These are phyloP conservation scores for Panus rudis DNA, from an alignment of 768 basidiomycete genomes.

Conservation along the genomic window DNA sequence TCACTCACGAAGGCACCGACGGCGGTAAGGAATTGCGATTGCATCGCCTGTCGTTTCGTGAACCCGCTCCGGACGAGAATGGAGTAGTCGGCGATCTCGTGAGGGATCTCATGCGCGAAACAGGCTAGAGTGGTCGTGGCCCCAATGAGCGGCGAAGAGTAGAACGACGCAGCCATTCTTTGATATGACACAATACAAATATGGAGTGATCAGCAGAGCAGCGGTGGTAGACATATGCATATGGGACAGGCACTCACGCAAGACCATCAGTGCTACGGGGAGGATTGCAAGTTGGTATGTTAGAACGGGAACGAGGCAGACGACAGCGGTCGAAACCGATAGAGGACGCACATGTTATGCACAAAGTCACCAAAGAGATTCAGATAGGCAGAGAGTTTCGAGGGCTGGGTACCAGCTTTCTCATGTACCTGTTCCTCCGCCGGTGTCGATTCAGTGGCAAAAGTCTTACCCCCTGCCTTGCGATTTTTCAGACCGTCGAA, in stretches of 20 bases:
- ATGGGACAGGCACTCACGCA: slow-evolving; percentile 47
- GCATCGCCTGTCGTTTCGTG: slow-evolving; percentile 88
- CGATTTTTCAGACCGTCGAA: slow-evolving; percentile 47
- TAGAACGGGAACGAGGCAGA: slow-evolving; percentile 9
- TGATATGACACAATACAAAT: slow-evolving; percentile 5
- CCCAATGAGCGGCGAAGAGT: slow-evolving; percentile 89
- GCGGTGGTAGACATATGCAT: neutral
- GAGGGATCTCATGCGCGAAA: slow-evolving; percentile 92
- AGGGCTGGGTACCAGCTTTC: slow-evolving; percentile 41
- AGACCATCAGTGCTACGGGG: slow-evolving; percentile 78
- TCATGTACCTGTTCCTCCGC: slow-evolving; percentile 20
- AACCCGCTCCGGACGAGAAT: slow-evolving; percentile 87
- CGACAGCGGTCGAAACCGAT: slow-evolving; percentile 13
- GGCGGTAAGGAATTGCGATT: slow-evolving; percentile 87
- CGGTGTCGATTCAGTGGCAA: slow-evolving; percentile 5
- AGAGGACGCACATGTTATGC: slow-evolving; percentile 71
- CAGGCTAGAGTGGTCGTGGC: slow-evolving; percentile 94
- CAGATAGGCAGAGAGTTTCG: slow-evolving; percentile 85
- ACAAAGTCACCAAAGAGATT: slow-evolving; percentile 93
- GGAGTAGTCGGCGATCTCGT: slow-evolving; percentile 97
- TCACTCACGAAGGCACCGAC: slow-evolving; percentile 80
- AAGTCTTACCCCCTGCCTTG: slow-evolving; percentile 21
- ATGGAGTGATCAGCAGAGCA: slow-evolving; percentile 6
- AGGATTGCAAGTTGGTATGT: slow-evolving; percentile 4
- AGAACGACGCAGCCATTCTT: slow-evolving; percentile 95